phyloP scores from a whole-genome alignment of 352 stramenopile genomes.

The Globisporangium mamillatum region DNA sequence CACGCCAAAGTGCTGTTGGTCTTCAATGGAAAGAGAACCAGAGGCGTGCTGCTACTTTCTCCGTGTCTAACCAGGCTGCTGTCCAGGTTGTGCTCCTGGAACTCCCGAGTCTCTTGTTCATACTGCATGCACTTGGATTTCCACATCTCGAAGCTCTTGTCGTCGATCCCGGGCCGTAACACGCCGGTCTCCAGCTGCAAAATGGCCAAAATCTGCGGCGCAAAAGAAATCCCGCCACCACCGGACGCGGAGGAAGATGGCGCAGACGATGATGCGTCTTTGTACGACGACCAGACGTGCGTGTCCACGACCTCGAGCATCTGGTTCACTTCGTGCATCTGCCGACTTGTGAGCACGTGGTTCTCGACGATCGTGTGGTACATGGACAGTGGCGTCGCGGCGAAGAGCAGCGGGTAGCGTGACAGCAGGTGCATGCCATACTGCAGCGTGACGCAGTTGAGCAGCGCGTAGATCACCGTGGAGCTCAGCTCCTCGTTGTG shows the following conservation, averaged over 20 bases:
- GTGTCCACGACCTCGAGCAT: slow-evolving; percentile 83
- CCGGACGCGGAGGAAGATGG: neutral
- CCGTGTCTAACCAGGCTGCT: neutral
- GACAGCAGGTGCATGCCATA: slow-evolving; percentile 62
- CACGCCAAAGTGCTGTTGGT: slow-evolving; percentile 24
- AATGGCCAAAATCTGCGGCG: slow-evolving; percentile 65
- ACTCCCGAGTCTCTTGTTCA: slow-evolving; percentile 26
- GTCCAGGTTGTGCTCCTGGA: slow-evolving; percentile 7
- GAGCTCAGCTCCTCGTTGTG: slow-evolving; percentile 52
- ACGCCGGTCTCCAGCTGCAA: slow-evolving; percentile 59
- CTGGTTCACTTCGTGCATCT: slow-evolving; percentile 59
- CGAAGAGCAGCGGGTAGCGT: slow-evolving; percentile 61
- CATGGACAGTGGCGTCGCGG: slow-evolving; percentile 56
- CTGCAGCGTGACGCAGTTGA: slow-evolving; percentile 53
- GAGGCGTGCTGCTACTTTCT: neutral
- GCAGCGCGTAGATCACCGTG: slow-evolving; percentile 61
- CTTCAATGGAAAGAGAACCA: neutral
- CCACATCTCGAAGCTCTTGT: slow-evolving; percentile 52
- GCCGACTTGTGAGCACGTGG: slow-evolving; percentile 60
- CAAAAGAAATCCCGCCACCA: slow-evolving; percentile 52
- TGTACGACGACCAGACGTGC: slow-evolving; percentile 78
- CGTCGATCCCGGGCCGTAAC: slow-evolving; percentile 40
- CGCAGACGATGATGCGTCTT: slow-evolving; percentile 39
- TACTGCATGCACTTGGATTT: slow-evolving; percentile 56
- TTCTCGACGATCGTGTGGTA: slow-evolving; percentile 81